Percentiles rank a stretch among this genome's conserved stretches.
These are phyloP conservation scores for Diospyros kaki DNA, from an alignment of 148 eudicot species.

Conservation along the genomic window DNA sequence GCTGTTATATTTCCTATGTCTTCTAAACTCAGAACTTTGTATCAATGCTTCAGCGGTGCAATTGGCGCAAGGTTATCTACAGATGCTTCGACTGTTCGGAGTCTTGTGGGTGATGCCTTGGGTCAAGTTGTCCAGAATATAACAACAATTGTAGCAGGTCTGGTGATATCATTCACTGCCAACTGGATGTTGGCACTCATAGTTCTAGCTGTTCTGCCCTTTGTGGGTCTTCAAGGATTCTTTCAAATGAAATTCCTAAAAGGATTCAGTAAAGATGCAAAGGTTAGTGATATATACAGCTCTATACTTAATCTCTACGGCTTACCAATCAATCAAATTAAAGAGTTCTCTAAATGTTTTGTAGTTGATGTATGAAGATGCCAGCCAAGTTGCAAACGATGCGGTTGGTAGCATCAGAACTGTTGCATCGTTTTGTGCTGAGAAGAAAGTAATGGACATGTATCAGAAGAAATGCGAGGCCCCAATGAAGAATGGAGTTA, in stretches of 20 bases:
- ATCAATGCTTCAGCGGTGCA: constrained; percentile 60
- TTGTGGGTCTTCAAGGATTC: constrained; percentile 57
- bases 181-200: constrained; percentile 75
- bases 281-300: constrained; percentile 28
- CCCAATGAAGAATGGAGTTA: constrained; percentile 59
- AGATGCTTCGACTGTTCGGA: constrained; percentile 72
- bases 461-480: constrained; percentile 61
- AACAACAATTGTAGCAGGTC: constrained; percentile 54
- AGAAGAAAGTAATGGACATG: constrained; percentile 73
- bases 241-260: constrained; percentile 49
- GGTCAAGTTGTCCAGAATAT: constrained; percentile 59
- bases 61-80: constrained; percentile 79
- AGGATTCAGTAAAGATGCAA: constrained; percentile 81
- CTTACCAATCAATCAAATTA: not conserved
- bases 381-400: constrained; percentile 82
- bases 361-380: constrained; percentile 83
- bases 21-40: not conserved
- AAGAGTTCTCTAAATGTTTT: not conserved
- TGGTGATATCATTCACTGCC: constrained; percentile 66
- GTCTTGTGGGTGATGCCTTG: constrained; percentile 83
- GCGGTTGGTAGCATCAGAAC: constrained; percentile 87
- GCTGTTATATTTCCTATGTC: not conserved
- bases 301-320: no score
- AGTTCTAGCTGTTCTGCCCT: constrained; percentile 50
- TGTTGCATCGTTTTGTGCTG: constrained; percentile 83